Conservation (phyloP, 2,329 filamentous ascomycete genomes). For the Xylariales sp. region DNA sequence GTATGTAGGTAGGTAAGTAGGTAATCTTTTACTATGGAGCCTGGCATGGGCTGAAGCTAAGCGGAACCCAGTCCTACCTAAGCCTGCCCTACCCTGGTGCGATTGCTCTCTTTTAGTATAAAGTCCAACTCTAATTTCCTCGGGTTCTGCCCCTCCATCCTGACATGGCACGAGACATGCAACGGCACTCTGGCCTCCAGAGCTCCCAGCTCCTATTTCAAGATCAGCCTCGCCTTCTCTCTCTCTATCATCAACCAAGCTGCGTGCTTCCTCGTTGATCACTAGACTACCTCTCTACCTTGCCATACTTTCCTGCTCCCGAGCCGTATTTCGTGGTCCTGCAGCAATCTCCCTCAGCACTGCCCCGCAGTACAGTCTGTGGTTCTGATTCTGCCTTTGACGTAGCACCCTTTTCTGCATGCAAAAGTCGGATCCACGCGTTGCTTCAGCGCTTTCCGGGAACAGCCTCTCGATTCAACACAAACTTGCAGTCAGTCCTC, state of each 20-base stretch:
- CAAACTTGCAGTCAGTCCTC: background rate
- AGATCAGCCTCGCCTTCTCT: slow-evolving; percentile 2
- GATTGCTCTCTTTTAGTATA: slow-evolving; percentile 25
- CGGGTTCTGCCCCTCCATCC: slow-evolving; percentile 28
- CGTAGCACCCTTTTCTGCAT: background rate
- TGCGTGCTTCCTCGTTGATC: slow-evolving; percentile 2
- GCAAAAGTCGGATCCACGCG: background rate
- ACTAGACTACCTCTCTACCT: background rate
- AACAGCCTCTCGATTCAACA: background rate
- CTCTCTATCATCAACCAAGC: slow-evolving; percentile 14
- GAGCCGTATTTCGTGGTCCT: no score
- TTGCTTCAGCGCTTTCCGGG: background rate
- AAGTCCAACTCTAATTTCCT: slow-evolving; percentile 34
- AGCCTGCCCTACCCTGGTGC: slow-evolving; percentile 5
- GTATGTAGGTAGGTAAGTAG: background rate
- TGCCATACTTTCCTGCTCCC: background rate
- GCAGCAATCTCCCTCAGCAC: background rate
- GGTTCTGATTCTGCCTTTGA: background rate
- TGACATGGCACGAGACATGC: slow-evolving; percentile 39
- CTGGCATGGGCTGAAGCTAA: background rate
- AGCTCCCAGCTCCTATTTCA: slow-evolving; percentile 17
- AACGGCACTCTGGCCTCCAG: slow-evolving; percentile 33
- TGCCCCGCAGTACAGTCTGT: slow-evolving; percentile 7
- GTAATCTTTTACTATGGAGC: background rate
- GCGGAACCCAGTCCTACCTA: background rate